Percentiles rank a stretch among this genome's conserved stretches.
phyloP scores from a whole-genome alignment of 2,329 filamentous ascomycete genomes.

The Pezicula carpinea region DNA sequence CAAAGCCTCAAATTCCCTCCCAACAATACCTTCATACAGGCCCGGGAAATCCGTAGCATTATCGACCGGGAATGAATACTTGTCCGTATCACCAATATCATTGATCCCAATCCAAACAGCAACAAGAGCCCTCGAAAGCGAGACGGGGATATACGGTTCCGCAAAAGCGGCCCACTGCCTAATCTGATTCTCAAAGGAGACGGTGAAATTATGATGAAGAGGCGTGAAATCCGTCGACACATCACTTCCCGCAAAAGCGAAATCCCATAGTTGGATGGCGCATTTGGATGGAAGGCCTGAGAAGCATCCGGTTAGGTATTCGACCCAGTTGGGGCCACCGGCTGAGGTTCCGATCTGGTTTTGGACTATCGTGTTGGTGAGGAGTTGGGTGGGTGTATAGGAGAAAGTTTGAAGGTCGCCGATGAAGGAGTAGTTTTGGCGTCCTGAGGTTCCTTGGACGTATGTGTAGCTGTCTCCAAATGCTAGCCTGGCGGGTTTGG shows the following conservation, averaged over 20 bases:
- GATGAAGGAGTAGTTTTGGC: slow-evolving; percentile 48
- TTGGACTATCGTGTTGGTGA: slow-evolving; percentile 45
- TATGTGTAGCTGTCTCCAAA: slow-evolving; percentile 50
- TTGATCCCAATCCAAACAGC: slow-evolving; percentile 54
- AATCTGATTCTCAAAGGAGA: slow-evolving; percentile 45
- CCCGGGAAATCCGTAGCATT: slow-evolving; percentile 35
- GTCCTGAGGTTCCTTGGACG: slow-evolving; percentile 47
- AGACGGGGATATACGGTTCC: slow-evolving; percentile 14
- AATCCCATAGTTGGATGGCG: slow-evolving; percentile 47
- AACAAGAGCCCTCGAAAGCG: slow-evolving; percentile 37
- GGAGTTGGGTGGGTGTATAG: slow-evolving; percentile 38
- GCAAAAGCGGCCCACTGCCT: slow-evolving; percentile 42
- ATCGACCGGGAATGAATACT: slow-evolving; percentile 34
- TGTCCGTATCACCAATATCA: slow-evolving; percentile 46
- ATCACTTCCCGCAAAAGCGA: slow-evolving; percentile 50
- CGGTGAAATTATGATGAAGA: slow-evolving; percentile 46
- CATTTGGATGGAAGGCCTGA: slow-evolving; percentile 40
- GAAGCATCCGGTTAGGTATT: slow-evolving; percentile 48
- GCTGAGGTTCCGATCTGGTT: slow-evolving; percentile 46
- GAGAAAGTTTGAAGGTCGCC: slow-evolving; percentile 44
- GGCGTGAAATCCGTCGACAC: slow-evolving; percentile 40
- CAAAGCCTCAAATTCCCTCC: slow-evolving; percentile 36
- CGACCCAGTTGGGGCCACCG: slow-evolving; percentile 51
- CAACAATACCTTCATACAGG: slow-evolving; percentile 39
- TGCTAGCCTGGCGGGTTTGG: slow-evolving; percentile 30